A percentile compares a stretch with the other conserved stretches of the same genome.
Evolutionary conservation across 768 basidiomycete genomes (phyloP).

Genomic region (Trametes cingulata): DNA sequence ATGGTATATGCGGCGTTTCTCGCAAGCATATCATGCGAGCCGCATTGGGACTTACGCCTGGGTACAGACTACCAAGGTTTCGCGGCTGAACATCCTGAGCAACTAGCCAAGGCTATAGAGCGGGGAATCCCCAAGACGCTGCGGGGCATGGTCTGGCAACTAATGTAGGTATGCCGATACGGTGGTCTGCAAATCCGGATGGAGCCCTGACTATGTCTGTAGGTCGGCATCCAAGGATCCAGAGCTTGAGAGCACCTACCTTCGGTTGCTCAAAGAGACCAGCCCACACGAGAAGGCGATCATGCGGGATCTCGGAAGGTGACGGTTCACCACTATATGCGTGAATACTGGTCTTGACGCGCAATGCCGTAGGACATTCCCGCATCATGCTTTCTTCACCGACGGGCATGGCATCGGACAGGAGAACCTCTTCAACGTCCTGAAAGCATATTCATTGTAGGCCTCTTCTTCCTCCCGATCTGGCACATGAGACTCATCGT

Average conservation of each 20-base stretch:
- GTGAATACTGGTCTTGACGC: not conserved
- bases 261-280: conserved; percentile 75
- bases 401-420: conserved; percentile 95
- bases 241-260: conserved; percentile 81
- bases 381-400: conserved; percentile 94
- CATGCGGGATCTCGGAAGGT: conserved; percentile 87
- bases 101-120: conserved; percentile 88
- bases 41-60: conserved; percentile 1
- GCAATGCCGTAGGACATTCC: conserved; percentile 72
- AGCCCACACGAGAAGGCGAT: conserved; percentile 96
- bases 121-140: conserved; percentile 85
- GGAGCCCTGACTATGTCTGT: not conserved
- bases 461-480: conserved; percentile 27
- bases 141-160: conserved; percentile 95
- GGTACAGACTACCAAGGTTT: conserved; percentile 81
- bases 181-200: not conserved
- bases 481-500: not conserved
- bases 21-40: not conserved
- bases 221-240: conserved; percentile 94
- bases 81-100: conserved; percentile 74
- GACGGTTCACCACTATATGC: conserved; percentile 11
- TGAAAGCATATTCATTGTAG: conserved; percentile 95
- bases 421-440: conserved; percentile 95
- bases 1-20: conserved; percentile 48
- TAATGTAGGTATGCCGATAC: conserved; percentile 60